phyloP scores from a whole-genome alignment of 2,329 filamentous ascomycete species.

The Pseudogymnoascus sp. region DNA sequence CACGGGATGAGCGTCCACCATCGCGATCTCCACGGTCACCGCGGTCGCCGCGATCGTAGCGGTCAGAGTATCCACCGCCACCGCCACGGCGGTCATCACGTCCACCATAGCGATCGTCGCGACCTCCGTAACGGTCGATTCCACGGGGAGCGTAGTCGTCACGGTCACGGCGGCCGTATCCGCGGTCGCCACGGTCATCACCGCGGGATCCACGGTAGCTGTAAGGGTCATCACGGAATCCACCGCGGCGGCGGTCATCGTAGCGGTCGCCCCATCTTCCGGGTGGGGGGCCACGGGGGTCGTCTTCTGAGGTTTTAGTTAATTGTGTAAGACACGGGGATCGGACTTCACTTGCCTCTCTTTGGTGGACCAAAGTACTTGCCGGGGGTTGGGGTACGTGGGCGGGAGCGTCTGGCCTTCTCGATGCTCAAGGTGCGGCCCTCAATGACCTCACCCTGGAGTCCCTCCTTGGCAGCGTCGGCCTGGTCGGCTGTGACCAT shows the following conservation, averaged over 20 bases:
- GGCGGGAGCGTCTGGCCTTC: conserved; percentile 91
- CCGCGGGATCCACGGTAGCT: conserved; percentile 43
- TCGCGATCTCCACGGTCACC: conserved; percentile 40
- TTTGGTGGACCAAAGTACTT: conserved; percentile 99
- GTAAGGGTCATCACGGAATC: conserved; percentile 49
- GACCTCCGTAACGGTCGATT: conserved; percentile 31
- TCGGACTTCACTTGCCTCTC: conserved; percentile 62
- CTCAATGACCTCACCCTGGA: conserved; percentile 92
- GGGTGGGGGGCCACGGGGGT: conserved; percentile 38
- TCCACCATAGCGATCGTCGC: conserved; percentile 27
- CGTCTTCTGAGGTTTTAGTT: conserved; percentile 38
- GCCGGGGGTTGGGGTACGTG: conserved; percentile 91
- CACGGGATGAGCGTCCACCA: conserved; percentile 31
- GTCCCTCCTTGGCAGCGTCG: conserved; percentile 90
- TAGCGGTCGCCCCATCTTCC: conserved; percentile 48
- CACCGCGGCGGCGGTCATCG: conserved; percentile 50
- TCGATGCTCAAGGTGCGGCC: conserved; percentile 96
- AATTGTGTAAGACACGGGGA: conserved; percentile 29
- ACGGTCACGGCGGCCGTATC: conserved; percentile 33
- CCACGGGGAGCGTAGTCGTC: conserved; percentile 29
- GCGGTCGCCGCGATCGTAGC: conserved; percentile 30
- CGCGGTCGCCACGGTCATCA: conserved; percentile 36
- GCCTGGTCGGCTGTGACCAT: conserved; percentile 94
- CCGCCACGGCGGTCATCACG: conserved; percentile 37
- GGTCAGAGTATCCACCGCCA: conserved; percentile 36